These are phyloP conservation scores for Leccinum subtestaceum DNA, from an alignment of 768 basidiomycete species.

Conservation along the genomic window DNA sequence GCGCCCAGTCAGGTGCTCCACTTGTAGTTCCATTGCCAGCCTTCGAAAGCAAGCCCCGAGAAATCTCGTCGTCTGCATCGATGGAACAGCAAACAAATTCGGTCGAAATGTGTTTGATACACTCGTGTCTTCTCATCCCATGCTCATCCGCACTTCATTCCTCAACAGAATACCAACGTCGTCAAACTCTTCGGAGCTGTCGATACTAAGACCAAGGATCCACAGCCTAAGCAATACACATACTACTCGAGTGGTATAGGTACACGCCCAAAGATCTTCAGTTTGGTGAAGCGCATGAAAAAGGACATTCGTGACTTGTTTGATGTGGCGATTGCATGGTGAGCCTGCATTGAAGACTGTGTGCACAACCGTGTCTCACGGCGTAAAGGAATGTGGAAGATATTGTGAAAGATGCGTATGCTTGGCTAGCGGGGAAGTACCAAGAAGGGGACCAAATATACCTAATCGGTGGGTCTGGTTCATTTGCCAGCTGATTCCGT, in stretches of 20 bases:
- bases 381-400: slow-evolving; percentile 32
- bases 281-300: slow-evolving; percentile 19
- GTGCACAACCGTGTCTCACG: no score
- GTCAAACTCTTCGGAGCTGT: slow-evolving; percentile 32
- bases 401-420: slow-evolving; percentile 31
- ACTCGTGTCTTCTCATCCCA: background rate
- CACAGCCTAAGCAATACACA: slow-evolving; percentile 24
- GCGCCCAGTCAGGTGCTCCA: slow-evolving; percentile 7
- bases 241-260: slow-evolving; percentile 39
- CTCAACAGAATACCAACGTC: slow-evolving; percentile 35
- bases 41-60: slow-evolving; percentile 2
- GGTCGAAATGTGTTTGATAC: slow-evolving; percentile 12
- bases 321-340: slow-evolving; percentile 38
- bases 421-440: slow-evolving; percentile 22
- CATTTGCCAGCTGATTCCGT: background rate
- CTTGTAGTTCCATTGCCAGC: slow-evolving; percentile 5
- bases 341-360: background rate
- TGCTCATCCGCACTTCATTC: background rate
- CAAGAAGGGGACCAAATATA: slow-evolving; percentile 1
- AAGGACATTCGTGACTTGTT: slow-evolving; percentile 20
- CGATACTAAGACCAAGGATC: slow-evolving; percentile 14
- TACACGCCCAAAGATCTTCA: slow-evolving; percentile 28
- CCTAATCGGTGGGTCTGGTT: background rate
- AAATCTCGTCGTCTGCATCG: slow-evolving; percentile 19
- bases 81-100: slow-evolving; percentile 21